Conservation (phyloP, 2,329 filamentous ascomycete species). For the Lecanoromycetidae sp. region DNA sequence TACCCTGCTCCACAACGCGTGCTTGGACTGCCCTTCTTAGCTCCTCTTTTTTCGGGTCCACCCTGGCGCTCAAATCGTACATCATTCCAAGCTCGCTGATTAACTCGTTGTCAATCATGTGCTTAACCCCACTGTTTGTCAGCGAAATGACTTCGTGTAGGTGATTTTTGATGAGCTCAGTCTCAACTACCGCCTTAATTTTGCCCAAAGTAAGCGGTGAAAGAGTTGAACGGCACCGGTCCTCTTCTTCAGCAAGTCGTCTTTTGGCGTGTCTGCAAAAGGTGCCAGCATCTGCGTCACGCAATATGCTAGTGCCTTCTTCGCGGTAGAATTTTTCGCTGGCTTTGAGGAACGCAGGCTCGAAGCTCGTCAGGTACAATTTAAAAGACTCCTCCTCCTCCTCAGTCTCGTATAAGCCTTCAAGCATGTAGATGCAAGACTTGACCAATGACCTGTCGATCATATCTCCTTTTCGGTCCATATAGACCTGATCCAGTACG, state of each 20-base stretch:
- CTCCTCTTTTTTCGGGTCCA: slow-evolving; percentile 61
- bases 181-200: slow-evolving; percentile 65
- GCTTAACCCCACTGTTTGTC: slow-evolving; percentile 69
- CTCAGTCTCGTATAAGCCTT: slow-evolving; percentile 71
- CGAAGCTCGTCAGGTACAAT: slow-evolving; percentile 73
- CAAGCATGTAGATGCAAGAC: slow-evolving; percentile 79
- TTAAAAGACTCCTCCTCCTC: slow-evolving; percentile 66
- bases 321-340: slow-evolving; percentile 62
- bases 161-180: slow-evolving; percentile 64
- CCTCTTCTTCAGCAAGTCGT: slow-evolving; percentile 67
- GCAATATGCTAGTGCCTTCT: slow-evolving; percentile 64
- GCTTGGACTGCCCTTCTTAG: slow-evolving; percentile 59
- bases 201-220: slow-evolving; percentile 59
- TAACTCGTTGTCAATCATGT: slow-evolving; percentile 87
- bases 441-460: slow-evolving; percentile 75
- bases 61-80: slow-evolving; percentile 64
- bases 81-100: slow-evolving; percentile 66
- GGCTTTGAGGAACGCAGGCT: slow-evolving; percentile 59
- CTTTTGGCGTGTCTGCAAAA: slow-evolving; percentile 68
- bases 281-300: slow-evolving; percentile 64
- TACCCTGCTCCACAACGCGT: slow-evolving; percentile 66
- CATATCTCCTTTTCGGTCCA: slow-evolving; percentile 81
- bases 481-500: slow-evolving; percentile 77
- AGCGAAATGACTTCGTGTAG: slow-evolving; percentile 72
- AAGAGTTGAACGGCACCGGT: slow-evolving; percentile 72